These are phyloP conservation scores for Corylus americana DNA, from an alignment of 306 rosid genomes.

Conservation along the genomic window DNA sequence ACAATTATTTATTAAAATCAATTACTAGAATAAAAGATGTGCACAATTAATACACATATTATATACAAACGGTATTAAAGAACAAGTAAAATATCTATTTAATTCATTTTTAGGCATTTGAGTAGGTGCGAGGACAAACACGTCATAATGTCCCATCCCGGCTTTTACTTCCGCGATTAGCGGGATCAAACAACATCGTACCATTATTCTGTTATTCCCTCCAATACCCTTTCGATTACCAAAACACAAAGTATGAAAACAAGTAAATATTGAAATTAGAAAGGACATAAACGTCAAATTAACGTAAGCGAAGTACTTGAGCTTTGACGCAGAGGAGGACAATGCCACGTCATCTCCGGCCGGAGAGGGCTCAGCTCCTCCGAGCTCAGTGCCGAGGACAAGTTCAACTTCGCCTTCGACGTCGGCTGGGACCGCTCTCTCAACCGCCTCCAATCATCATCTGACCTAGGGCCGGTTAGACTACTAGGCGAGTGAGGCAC, in stretches of 20 bases:
- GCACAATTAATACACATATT: no score
- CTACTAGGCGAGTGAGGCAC: no score
- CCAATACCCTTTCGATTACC: not conserved
- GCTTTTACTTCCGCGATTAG: not conserved
- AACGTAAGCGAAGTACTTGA: constrained; percentile 49
- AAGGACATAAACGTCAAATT: constrained; percentile 41
- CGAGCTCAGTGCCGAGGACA: constrained; percentile 81
- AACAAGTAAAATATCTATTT: no score
- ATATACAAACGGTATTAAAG: no score
- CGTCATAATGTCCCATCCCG: not conserved
- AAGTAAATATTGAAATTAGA: not conserved
- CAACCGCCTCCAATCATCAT: constrained; percentile 61
- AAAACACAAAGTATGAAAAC: not conserved
- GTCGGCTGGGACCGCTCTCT: constrained; percentile 69
- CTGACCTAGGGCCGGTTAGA: constrained; percentile 20
- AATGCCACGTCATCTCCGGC: constrained; percentile 72
- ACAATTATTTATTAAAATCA: no score
- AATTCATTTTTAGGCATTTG: not conserved
- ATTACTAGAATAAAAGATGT: no score
- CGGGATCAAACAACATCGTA: not conserved
- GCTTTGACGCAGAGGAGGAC: constrained; percentile 65
- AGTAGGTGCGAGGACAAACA: not conserved
- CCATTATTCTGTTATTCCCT: not conserved
- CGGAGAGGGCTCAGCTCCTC: constrained; percentile 80
- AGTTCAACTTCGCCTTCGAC: constrained; percentile 65